phyloP scores from a whole-genome alignment of 2,329 filamentous ascomycete genomes.

The Lomentospora prolificans region DNA sequence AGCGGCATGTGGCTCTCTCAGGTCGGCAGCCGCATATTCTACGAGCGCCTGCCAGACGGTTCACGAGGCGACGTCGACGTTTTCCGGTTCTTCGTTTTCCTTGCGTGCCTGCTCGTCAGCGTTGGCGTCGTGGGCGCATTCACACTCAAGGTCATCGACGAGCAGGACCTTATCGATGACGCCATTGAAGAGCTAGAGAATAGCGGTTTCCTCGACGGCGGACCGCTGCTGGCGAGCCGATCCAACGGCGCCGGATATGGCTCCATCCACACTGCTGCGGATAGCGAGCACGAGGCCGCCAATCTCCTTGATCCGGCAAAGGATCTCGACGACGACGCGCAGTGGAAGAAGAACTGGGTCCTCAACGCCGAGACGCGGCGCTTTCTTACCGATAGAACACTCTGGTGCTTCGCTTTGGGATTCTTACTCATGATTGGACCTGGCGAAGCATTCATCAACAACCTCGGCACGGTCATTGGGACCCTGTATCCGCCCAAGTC shows the following conservation, averaged over 20 bases:
- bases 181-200: slow-evolving; percentile 85
- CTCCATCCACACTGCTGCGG: slow-evolving; percentile 34
- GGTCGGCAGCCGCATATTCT: slow-evolving; percentile 68
- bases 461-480: slow-evolving; percentile 85
- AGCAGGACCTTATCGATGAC: slow-evolving; percentile 79
- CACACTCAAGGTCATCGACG: slow-evolving; percentile 67
- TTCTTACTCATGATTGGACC: slow-evolving; percentile 92
- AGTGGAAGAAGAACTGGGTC: slow-evolving; percentile 76
- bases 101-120: slow-evolving; percentile 58
- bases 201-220: slow-evolving; percentile 71
- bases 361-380: slow-evolving; percentile 82
- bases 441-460: slow-evolving; percentile 97
- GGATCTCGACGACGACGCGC: slow-evolving; percentile 32
- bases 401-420: slow-evolving; percentile 88
- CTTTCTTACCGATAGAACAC: slow-evolving; percentile 80
- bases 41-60: slow-evolving; percentile 57
- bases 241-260: slow-evolving; percentile 49
- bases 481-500: slow-evolving; percentile 54
- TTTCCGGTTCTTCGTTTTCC: slow-evolving; percentile 79
- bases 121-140: slow-evolving; percentile 68
- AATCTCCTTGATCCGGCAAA: slow-evolving; percentile 27
- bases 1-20: slow-evolving; percentile 96
- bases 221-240: slow-evolving; percentile 56
- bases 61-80: slow-evolving; percentile 58
- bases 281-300: slow-evolving; percentile 35